Percentiles rank a stretch among this genome's conserved stretches.
Conservation (phyloP, 164 flowering plant species). For the Paratinospora sagittata region DNA sequence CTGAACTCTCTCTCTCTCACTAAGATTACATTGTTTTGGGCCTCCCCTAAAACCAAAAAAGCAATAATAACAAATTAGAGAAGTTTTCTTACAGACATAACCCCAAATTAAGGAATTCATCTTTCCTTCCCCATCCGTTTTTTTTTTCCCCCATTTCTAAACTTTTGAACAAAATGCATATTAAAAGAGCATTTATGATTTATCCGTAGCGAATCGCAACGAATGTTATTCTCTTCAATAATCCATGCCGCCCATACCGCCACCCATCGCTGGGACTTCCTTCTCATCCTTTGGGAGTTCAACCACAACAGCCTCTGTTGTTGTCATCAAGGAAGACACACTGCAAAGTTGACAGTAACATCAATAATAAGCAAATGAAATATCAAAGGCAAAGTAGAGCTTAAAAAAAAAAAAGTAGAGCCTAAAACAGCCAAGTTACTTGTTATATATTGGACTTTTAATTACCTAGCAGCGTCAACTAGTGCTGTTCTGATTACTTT, state of each 20-base stretch:
- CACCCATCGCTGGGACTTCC: conserved; percentile 50
- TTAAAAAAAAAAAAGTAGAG: not conserved
- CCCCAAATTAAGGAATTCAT: too few species aligned
- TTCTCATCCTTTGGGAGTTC: conserved; percentile 85
- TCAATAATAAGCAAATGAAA: not conserved
- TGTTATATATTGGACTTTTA: not conserved
- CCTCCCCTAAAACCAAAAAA: not conserved
- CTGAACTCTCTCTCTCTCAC: not conserved
- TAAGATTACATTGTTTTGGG: not conserved
- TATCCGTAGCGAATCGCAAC: too few species aligned
- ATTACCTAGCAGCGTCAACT: conserved; percentile 94
- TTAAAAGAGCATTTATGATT: not conserved
- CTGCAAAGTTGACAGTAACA: conserved; percentile 30
- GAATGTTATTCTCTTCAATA: conserved; percentile 29
- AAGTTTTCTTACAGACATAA: not conserved
- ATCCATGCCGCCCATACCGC: conserved; percentile 88
- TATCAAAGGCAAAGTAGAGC: not conserved
- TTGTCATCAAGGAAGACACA: conserved; percentile 89
- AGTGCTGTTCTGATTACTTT: conserved; percentile 98
- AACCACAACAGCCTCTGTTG: conserved; percentile 86
- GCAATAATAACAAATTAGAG: not conserved
- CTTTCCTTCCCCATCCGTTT: too few species aligned
- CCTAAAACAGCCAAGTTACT: not conserved
- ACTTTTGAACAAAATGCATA: not conserved
- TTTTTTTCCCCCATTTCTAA: too few species aligned